Percentiles rank a stretch among this genome's conserved stretches.
phyloP scores from a whole-genome alignment of 495 filamentous ascomycete genomes.

The Talaromyces proteolyticus region DNA sequence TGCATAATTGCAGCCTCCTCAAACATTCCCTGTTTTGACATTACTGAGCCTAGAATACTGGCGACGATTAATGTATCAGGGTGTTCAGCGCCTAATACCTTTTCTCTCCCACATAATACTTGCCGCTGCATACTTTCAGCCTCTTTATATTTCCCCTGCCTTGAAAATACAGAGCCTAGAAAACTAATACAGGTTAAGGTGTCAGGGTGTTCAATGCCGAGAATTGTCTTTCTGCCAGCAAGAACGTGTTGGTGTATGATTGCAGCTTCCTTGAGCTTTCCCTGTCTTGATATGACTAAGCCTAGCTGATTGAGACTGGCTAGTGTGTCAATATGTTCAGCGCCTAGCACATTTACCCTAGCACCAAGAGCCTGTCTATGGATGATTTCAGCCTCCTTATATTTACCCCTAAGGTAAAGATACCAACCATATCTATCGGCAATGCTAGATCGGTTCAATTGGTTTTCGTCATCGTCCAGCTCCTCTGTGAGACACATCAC shows the following conservation, averaged over 20 bases:
- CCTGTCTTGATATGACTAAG: slow-evolving; percentile 10
- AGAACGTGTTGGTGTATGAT: slow-evolving; percentile 11
- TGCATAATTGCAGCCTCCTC: no score
- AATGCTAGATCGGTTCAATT: slow-evolving; percentile 17
- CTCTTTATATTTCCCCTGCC: slow-evolving; percentile 23
- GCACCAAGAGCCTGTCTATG: slow-evolving; percentile 12
- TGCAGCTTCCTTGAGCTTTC: slow-evolving; percentile 24
- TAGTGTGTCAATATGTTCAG: slow-evolving; percentile 36
- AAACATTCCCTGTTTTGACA: no score
- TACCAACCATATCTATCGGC: slow-evolving; percentile 17
- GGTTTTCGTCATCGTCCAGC: slow-evolving; percentile 3
- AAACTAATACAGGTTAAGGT: slow-evolving; percentile 19
- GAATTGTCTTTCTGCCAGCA: slow-evolving; percentile 9
- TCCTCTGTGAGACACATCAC: slow-evolving; percentile 9
- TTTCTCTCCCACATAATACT: no score
- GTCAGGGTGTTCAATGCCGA: slow-evolving; percentile 18
- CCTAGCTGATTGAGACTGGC: slow-evolving; percentile 22
- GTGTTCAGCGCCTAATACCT: no score
- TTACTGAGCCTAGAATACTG: no score
- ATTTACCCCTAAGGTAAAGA: slow-evolving; percentile 16
- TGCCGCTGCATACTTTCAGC: no score
- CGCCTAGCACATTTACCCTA: slow-evolving; percentile 19
- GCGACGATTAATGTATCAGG: no score
- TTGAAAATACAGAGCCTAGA: slow-evolving; percentile 5
- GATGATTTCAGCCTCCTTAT: slow-evolving; percentile 24